Evolutionary conservation across 2,329 filamentous ascomycete species (phyloP), one percentile per base, ranked within the genome.

Genomic region (Setomelanomma holmii): DNA sequence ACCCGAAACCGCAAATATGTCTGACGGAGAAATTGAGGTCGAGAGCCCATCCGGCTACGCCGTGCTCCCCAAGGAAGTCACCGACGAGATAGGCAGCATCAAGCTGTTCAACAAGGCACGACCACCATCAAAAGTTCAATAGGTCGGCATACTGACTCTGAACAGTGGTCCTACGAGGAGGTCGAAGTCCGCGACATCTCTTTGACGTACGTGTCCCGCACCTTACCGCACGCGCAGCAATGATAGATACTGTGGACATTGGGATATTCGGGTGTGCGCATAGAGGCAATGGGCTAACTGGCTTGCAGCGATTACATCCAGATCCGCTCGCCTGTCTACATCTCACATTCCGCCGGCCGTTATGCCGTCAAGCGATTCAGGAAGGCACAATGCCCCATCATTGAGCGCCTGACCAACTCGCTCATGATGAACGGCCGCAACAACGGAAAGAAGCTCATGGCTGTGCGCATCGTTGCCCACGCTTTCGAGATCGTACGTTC

Each of bases 361-460:
- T 99, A 96, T 88, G 95, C 95, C 78, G 87, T 89, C 84, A 99
- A 99, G 92, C 90, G 96, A 79, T 99, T 99, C 91, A 91, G 95
- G 86, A 99, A 99, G 89, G 95, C 96, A 80, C 96, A 98, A 88
- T 99, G 95, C 91, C 95, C 95, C 76, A 98, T 99, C 89, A 97
- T 99, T 79, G 95, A 99, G 90, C 93, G 95, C 80, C 89, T 99
- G 75, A 99, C 95, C 87, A 99, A 99, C 90, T 98, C 95, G 57
- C 89, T 99, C 80, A 99, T 99, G 96, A 98, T 98, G 93, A 96
- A 99, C 89, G 95, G 95, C 83, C 95, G 95, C 84, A 99, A 99
- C 91, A 99, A 97, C 90, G 95, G 95, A 83, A 99, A 99, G 90
- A 99, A 99, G 91, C 89, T 98, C 79, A 97, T 96, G 93, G 96